Conservation (phyloP, 768 basidiomycete genomes). For the Lenzites betulinus region DNA sequence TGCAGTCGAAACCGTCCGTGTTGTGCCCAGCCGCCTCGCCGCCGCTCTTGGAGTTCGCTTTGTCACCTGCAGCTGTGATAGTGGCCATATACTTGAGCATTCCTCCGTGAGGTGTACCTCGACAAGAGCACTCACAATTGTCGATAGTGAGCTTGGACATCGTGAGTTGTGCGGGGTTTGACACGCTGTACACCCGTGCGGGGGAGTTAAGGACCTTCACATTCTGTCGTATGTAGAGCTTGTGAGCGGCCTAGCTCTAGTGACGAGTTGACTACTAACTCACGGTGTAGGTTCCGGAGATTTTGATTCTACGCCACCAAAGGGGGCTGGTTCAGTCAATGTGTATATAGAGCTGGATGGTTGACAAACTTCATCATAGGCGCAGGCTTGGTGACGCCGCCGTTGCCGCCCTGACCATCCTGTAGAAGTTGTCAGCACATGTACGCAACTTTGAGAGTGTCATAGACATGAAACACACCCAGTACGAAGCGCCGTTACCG, state of each 20-base stretch:
- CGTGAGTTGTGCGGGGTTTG: slow-evolving; percentile 27
- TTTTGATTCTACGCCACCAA: slow-evolving; percentile 36
- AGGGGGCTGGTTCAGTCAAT: background rate
- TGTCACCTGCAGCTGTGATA: slow-evolving; percentile 58
- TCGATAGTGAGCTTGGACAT: slow-evolving; percentile 38
- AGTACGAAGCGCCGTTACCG: slow-evolving; percentile 47
- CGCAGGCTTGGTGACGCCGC: slow-evolving; percentile 32
- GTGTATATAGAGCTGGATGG: background rate
- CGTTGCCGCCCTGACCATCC: slow-evolving; percentile 35
- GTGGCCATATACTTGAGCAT: too few species aligned
- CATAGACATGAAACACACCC: slow-evolving; percentile 38
- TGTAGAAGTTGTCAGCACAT: background rate
- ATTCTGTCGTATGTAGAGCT: slow-evolving; percentile 25
- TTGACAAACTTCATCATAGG: slow-evolving; percentile 44
- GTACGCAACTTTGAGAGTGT: background rate
- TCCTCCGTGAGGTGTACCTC: too few species aligned
- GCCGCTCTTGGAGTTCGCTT: slow-evolving; percentile 51
- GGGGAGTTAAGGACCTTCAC: slow-evolving; percentile 44
- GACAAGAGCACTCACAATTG: background rate
- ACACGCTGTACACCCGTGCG: slow-evolving; percentile 33
- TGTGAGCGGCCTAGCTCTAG: background rate
- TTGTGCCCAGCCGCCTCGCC: slow-evolving; percentile 51
- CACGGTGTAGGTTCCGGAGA: slow-evolving; percentile 44
- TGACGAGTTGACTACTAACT: background rate
- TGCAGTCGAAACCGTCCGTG: slow-evolving; percentile 35